These are phyloP conservation scores for Fraxinus ornus DNA, from an alignment of 305 asterid species.

Conservation along the genomic window DNA sequence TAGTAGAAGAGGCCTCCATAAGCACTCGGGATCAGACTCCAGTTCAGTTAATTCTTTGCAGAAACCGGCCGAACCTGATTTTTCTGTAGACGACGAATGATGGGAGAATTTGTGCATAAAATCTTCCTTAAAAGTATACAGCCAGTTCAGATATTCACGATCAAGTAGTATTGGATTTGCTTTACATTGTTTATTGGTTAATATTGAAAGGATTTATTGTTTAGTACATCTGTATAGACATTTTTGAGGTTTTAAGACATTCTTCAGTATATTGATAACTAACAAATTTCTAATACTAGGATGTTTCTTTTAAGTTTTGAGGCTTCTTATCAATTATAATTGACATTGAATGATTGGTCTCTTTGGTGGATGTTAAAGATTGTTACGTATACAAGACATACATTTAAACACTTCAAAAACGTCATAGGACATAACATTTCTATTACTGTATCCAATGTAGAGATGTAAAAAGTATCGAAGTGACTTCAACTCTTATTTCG, in stretches of 20 bases:
- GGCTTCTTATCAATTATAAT: neutral
- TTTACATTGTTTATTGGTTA: neutral
- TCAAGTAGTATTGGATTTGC: neutral
- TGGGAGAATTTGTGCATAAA: neutral
- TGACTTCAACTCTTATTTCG: neutral
- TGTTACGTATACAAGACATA: too few species aligned
- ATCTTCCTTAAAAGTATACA: neutral
- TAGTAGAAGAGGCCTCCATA: constrained; percentile 53
- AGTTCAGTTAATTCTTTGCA: constrained; percentile 48
- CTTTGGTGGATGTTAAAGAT: neutral
- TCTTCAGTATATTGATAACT: neutral
- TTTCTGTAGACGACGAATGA: constrained; percentile 60
- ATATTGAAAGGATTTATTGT: neutral
- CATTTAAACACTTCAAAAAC: neutral
- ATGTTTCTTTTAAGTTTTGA: neutral
- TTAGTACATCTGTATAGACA: neutral
- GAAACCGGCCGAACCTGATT: constrained; percentile 88
- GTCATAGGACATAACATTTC: neutral
- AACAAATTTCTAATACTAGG: neutral
- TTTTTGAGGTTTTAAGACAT: neutral
- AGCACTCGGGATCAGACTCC: constrained; percentile 46
- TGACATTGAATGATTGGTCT: neutral
- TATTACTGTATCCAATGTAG: neutral
- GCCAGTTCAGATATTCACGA: neutral
- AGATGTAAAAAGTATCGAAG: neutral